These are phyloP conservation scores for Musa beccarii DNA, from an alignment of 176 grass and related monocot genomes.

Conservation along the genomic window DNA sequence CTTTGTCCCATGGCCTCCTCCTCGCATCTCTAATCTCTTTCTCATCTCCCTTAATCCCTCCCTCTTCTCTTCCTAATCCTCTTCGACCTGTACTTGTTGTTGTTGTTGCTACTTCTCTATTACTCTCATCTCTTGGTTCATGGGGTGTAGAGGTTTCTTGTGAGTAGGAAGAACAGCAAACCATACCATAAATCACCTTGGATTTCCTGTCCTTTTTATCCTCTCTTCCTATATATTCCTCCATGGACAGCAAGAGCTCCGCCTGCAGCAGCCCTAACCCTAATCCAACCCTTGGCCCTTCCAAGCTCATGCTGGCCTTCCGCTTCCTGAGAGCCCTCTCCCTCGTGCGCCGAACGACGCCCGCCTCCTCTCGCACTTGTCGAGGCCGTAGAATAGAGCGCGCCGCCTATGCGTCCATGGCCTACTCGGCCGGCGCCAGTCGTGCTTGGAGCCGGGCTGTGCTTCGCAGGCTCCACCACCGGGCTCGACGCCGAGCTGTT, in stretches of 20 bases:
- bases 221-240: background rate
- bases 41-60: no score
- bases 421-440: slow-evolving; percentile 23
- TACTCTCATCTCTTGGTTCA: no score
- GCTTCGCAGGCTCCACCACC: slow-evolving; percentile 23
- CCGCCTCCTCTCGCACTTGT: slow-evolving; percentile 12
- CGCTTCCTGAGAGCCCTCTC: slow-evolving; percentile 69
- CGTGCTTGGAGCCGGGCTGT: slow-evolving; percentile 49
- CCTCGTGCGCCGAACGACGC: slow-evolving; percentile 29
- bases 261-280: slow-evolving; percentile 35
- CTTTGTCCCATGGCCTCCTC: no score
- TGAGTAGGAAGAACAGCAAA: no score
- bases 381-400: slow-evolving; percentile 49
- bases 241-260: background rate
- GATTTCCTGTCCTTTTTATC: no score
- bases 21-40: no score
- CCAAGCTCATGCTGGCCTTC: slow-evolving; percentile 62
- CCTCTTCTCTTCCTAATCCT: no score
- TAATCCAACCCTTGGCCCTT: slow-evolving; percentile 19
- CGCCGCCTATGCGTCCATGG: slow-evolving; percentile 79
- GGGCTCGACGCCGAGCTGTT: background rate
- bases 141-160: no score
- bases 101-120: no score
- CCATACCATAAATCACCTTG: no score
- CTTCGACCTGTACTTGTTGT: no score